Conservation (phyloP, 768 basidiomycete genomes). For the Aureoboletus auriporus region DNA sequence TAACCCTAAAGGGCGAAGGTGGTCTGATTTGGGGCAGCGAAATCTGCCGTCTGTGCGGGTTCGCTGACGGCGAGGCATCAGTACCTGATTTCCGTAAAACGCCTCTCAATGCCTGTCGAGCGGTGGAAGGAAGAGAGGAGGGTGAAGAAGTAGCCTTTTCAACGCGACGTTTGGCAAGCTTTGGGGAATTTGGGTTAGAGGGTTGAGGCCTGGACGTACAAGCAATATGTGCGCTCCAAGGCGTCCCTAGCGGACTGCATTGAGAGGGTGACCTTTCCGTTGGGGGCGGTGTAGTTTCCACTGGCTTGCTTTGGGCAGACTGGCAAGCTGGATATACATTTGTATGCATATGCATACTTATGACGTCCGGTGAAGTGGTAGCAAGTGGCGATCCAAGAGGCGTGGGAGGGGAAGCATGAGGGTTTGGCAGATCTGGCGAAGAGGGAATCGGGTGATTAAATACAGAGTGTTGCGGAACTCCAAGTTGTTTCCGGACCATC, state of each 20-base stretch:
- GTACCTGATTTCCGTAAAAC: constrained; percentile 4
- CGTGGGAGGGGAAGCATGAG: constrained; percentile 8
- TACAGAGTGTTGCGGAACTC: constrained; percentile 29
- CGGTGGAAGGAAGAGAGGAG: not conserved
- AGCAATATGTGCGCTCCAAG: not conserved
- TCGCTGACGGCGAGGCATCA: not conserved
- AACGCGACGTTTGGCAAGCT: constrained; percentile 3
- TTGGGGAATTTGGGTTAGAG: not conserved
- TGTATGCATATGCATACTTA: not conserved
- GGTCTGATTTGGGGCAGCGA: constrained; percentile 20
- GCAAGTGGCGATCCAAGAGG: not conserved
- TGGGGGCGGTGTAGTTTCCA: not conserved
- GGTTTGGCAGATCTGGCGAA: constrained; percentile 23
- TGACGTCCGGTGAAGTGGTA: not conserved
- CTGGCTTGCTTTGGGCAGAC: not conserved
- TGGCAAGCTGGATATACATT: not conserved
- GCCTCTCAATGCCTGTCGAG: not conserved
- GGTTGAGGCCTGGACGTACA: not conserved
- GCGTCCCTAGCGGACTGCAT: not conserved
- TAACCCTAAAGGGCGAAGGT: constrained; percentile 24
- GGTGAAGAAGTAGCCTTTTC: not conserved
- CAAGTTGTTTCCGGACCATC: constrained; percentile 26
- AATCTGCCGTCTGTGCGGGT: not conserved
- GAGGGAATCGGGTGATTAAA: constrained; percentile 16
- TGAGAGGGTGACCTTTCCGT: not conserved